These are phyloP conservation scores for Austropuccinia psidii DNA, from an alignment of 1,284 basidiomycete genomes.

Conservation along the genomic window DNA sequence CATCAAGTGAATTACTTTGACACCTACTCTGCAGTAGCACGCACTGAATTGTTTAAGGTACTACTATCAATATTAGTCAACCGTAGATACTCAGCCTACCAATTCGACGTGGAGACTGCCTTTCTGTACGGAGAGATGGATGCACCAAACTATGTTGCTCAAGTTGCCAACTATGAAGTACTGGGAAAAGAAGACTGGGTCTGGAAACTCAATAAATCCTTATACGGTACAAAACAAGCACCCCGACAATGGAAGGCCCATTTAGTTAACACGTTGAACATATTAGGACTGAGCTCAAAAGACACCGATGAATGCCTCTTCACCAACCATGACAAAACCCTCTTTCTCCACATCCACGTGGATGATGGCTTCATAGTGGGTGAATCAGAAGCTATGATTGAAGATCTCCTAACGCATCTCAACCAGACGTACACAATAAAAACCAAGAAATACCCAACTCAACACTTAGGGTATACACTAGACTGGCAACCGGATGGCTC, in stretches of 20 bases:
- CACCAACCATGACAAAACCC: neutral
- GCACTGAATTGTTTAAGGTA: neutral
- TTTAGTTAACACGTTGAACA: neutral
- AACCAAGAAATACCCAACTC: neutral
- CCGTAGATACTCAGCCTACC: neutral
- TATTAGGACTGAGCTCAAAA: neutral
- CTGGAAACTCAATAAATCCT: neutral
- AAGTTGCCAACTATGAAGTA: constrained; percentile 6
- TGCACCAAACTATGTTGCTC: neutral
- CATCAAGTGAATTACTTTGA: neutral
- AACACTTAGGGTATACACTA: neutral
- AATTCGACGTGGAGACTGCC: constrained; percentile 2
- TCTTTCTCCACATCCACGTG: constrained; percentile 5
- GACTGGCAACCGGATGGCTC: neutral
- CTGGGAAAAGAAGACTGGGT: neutral
- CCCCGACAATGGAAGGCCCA: neutral
- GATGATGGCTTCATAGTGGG: constrained; percentile 1
- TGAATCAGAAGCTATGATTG: neutral
- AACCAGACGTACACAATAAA: neutral
- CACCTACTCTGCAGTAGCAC: neutral
- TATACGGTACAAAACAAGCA: constrained; percentile 17
- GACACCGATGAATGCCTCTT: neutral
- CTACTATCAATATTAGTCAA: neutral
- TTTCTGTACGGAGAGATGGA: constrained; percentile 11
- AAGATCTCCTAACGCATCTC: neutral